A percentile compares a stretch with the other conserved stretches of the same genome.
Conservation (phyloP, 2,329 filamentous ascomycete genomes). For the Hortaea sp. region DNA sequence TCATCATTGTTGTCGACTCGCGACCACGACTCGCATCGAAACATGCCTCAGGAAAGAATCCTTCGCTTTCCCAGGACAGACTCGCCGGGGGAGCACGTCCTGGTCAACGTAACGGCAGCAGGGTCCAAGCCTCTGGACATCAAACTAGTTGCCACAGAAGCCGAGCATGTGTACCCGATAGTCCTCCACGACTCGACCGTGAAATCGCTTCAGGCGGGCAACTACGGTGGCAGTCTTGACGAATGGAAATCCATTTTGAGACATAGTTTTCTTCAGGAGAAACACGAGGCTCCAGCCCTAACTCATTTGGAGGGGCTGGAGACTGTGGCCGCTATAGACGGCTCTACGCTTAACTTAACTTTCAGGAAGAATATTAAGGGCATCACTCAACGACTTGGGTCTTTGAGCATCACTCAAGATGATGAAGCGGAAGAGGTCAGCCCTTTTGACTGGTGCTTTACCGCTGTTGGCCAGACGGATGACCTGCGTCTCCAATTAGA, state of each 20-base stretch:
- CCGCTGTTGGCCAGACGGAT: slow-evolving; percentile 44
- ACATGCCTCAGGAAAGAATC: slow-evolving; percentile 26
- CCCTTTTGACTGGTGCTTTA: slow-evolving; percentile 60
- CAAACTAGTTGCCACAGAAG: slow-evolving; percentile 59
- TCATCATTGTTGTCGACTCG: too few relatives aligned
- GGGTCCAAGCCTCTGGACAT: slow-evolving; percentile 49
- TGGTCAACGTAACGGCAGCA: slow-evolving; percentile 49
- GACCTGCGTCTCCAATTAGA: slow-evolving; percentile 28
- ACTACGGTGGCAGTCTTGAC: slow-evolving; percentile 45
- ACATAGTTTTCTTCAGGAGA: slow-evolving; percentile 43
- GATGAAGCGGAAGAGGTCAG: slow-evolving; percentile 49
- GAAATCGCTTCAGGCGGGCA: slow-evolving; percentile 43
- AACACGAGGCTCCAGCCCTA: slow-evolving; percentile 33
- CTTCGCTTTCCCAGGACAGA: slow-evolving; percentile 49
- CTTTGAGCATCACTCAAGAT: slow-evolving; percentile 47
- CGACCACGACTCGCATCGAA: too few relatives aligned
- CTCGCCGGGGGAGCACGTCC: slow-evolving; percentile 32
- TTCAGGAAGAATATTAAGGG: slow-evolving; percentile 57
- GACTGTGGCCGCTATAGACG: slow-evolving; percentile 44
- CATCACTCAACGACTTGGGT: slow-evolving; percentile 63
- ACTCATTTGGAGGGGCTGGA: slow-evolving; percentile 46
- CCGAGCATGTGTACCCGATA: slow-evolving; percentile 48
- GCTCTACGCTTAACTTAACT: slow-evolving; percentile 47
- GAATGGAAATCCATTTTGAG: slow-evolving; percentile 58
- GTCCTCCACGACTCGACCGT: slow-evolving; percentile 51